phyloP scores from a whole-genome alignment of 2,329 filamentous ascomycete genomes.

The Thielaviopsis ethacetica region DNA sequence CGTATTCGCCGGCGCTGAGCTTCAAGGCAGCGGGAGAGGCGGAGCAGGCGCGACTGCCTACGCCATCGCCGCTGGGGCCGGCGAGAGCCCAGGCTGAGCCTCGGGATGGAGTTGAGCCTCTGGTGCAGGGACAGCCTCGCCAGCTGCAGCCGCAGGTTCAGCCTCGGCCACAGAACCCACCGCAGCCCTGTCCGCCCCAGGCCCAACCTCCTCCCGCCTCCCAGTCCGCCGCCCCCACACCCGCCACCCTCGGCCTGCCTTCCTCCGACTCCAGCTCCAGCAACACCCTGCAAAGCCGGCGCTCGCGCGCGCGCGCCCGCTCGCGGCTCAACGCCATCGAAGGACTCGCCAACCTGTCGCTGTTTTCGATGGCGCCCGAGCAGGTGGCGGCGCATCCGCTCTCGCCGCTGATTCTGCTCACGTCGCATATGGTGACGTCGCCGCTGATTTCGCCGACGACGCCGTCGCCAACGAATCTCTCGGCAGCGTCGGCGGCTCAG shows the following conservation, averaged over 20 bases:
- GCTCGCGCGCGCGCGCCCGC: conserved; percentile 1
- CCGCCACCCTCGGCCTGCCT: background rate
- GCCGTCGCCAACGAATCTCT: conserved; percentile 19
- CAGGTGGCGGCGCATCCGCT: conserved; percentile 10
- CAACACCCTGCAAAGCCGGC: background rate
- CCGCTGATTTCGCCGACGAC: conserved; percentile 23
- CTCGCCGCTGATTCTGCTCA: conserved; percentile 6
- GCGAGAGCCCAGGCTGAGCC: background rate
- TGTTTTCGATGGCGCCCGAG: conserved; percentile 10
- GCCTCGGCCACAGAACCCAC: background rate
- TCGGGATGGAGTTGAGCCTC: background rate
- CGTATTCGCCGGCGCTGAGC: background rate
- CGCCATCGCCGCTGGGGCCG: background rate
- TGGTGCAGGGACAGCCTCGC: background rate
- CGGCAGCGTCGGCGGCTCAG: conserved; percentile 18
- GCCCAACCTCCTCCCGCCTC: background rate
- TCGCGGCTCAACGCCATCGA: conserved; percentile 6
- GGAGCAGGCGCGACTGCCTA: background rate
- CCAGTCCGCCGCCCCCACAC: background rate
- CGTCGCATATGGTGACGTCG: conserved; percentile 22
- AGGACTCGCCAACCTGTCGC: conserved; percentile 7
- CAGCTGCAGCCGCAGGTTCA: background rate
- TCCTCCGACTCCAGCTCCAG: background rate
- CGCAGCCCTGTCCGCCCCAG: too few relatives aligned
- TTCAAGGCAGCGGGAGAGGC: background rate